phyloP scores from a whole-genome alignment of 2,329 filamentous ascomycete genomes.

The Fusarium liriodendri region DNA sequence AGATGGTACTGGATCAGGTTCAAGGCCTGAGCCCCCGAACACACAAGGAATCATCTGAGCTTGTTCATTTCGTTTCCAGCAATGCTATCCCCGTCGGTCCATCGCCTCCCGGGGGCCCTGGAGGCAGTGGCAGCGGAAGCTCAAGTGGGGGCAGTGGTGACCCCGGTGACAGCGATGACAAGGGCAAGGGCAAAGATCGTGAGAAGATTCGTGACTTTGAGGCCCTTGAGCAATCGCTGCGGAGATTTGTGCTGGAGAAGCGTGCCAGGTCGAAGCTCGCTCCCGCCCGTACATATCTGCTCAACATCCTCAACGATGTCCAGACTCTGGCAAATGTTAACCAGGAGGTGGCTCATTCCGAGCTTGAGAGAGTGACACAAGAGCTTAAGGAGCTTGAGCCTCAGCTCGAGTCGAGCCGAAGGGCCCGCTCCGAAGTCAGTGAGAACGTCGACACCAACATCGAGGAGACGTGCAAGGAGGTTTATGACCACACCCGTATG shows the following conservation, averaged over 20 bases:
- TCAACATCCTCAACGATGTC: constrained; percentile 92
- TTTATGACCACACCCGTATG: constrained; percentile 85
- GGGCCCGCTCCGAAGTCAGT: constrained; percentile 81
- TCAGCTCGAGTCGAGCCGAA: constrained; percentile 84
- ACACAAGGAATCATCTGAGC: constrained; percentile 88
- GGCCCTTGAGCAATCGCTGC: constrained; percentile 85
- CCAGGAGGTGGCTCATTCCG: constrained; percentile 83
- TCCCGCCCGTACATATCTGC: constrained; percentile 92
- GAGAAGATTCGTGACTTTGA: constrained; percentile 93
- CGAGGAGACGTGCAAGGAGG: constrained; percentile 84
- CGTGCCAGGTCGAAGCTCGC: constrained; percentile 94
- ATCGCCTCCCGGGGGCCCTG: constrained; percentile 65
- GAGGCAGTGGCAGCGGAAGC: constrained; percentile 64
- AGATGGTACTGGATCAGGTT: constrained; percentile 93
- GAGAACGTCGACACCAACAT: constrained; percentile 85
- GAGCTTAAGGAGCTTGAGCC: constrained; percentile 89
- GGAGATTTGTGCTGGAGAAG: constrained; percentile 96
- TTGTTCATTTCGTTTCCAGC: constrained; percentile 98
- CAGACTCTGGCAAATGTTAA: constrained; percentile 87
- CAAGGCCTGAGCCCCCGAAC: constrained; percentile 89
- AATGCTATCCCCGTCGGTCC: constrained; percentile 87
- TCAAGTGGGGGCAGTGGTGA: constrained; percentile 67
- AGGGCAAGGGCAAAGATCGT: constrained; percentile 86
- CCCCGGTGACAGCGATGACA: constrained; percentile 68
- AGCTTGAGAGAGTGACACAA: constrained; percentile 83